Percentiles rank a stretch among this genome's conserved stretches.
phyloP scores from a whole-genome alignment of 2,329 filamentous ascomycete species.

The Grosmannia serpens region DNA sequence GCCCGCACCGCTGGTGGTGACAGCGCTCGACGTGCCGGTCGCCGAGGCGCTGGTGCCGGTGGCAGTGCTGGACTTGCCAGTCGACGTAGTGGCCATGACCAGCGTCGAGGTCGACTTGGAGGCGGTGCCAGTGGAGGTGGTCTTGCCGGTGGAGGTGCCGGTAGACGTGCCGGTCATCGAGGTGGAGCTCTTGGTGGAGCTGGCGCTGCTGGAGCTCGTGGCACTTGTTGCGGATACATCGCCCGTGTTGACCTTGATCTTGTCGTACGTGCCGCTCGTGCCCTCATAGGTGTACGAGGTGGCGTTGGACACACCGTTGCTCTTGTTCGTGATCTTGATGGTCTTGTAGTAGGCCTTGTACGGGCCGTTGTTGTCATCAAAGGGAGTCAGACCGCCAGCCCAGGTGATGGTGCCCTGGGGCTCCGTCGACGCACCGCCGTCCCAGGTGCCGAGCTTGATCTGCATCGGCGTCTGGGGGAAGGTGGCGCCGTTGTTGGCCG shows the following conservation, averaged over 20 bases:
- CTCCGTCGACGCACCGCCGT: slow-evolving; percentile 34
- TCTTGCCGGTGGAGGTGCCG: slow-evolving; percentile 12
- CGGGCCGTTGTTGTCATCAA: slow-evolving; percentile 36
- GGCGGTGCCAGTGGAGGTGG: slow-evolving; percentile 16
- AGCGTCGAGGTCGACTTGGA: not conserved
- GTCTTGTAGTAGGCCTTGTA: slow-evolving; percentile 47
- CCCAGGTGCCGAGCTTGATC: slow-evolving; percentile 49
- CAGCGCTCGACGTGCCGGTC: slow-evolving; percentile 14
- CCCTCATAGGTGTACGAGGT: slow-evolving; percentile 42
- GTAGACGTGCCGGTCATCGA: slow-evolving; percentile 13
- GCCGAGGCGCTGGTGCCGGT: not conserved
- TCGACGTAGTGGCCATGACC: slow-evolving; percentile 15
- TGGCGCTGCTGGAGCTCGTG: not conserved
- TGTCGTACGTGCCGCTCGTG: slow-evolving; percentile 34
- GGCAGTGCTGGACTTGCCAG: slow-evolving; percentile 19
- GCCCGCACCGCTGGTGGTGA: slow-evolving; percentile 17
- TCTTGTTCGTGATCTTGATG: slow-evolving; percentile 42
- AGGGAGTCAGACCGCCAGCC: slow-evolving; percentile 51
- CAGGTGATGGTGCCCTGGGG: slow-evolving; percentile 51
- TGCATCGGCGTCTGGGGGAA: slow-evolving; percentile 63
- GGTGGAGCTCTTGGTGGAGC: not conserved
- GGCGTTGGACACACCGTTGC: slow-evolving; percentile 34
- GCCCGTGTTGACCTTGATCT: slow-evolving; percentile 38
- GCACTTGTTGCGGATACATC: slow-evolving; percentile 11
- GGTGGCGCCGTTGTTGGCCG: slow-evolving; percentile 37